Evolutionary conservation across 2,329 filamentous ascomycete genomes (phyloP).

Genomic region (Penicillium sp.): DNA sequence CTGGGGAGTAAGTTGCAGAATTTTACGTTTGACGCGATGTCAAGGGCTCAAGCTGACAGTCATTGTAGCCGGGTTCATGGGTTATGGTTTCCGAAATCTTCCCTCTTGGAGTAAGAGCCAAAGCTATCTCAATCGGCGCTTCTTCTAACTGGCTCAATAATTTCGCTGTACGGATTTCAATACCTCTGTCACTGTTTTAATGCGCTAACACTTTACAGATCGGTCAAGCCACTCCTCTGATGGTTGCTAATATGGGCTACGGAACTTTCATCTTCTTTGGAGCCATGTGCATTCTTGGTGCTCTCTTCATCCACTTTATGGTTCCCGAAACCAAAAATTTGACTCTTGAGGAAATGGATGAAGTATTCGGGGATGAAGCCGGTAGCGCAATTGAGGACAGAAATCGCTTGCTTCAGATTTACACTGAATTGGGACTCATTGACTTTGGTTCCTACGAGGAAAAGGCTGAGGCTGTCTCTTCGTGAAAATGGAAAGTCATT

Average conservation of each 20-base stretch:
- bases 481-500: not conserved
- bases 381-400: not conserved
- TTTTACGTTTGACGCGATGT: not conserved
- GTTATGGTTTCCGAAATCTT: not conserved
- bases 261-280: slow-evolving; percentile 43
- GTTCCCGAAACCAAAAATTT: slow-evolving; percentile 18
- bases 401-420: not conserved
- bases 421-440: not conserved
- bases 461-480: not conserved
- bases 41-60: not conserved
- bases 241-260: slow-evolving; percentile 34
- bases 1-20: slow-evolving; percentile 8
- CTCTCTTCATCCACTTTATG: slow-evolving; percentile 21
- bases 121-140: slow-evolving; percentile 1
- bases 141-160: slow-evolving; percentile 42
- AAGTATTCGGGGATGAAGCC: slow-evolving; percentile 4
- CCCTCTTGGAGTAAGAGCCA: not conserved
- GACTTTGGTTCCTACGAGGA: not conserved
- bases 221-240: slow-evolving; percentile 26
- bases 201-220: not conserved
- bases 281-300: slow-evolving; percentile 14
- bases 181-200: not conserved
- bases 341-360: slow-evolving; percentile 9
- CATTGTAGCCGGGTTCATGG: not conserved
- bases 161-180: slow-evolving; percentile 30